phyloP scores from a whole-genome alignment of 805 yeast genomes.

The Sungouiozyma ichnusensis region DNA sequence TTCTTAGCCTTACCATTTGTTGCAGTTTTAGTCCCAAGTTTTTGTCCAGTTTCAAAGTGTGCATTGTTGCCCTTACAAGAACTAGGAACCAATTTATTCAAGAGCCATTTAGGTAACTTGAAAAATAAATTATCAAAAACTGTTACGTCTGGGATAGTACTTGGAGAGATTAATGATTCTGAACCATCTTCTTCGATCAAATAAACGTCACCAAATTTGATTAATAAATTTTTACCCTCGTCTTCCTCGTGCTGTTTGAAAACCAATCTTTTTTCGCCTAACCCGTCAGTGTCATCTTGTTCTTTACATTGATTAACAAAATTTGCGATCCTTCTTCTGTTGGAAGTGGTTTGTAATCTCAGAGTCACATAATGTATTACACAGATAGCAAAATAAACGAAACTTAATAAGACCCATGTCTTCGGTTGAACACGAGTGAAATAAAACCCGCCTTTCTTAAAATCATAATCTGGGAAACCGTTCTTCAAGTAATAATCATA shows the following conservation, averaged over 20 bases:
- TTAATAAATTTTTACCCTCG: slow-evolving; percentile 42
- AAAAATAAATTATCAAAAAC: slow-evolving; percentile 39
- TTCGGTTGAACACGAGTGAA: slow-evolving; percentile 60
- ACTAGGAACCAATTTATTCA: slow-evolving; percentile 36
- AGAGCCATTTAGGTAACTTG: slow-evolving; percentile 33
- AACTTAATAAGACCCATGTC: slow-evolving; percentile 39
- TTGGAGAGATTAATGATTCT: slow-evolving; percentile 34
- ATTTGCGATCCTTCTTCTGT: slow-evolving; percentile 43
- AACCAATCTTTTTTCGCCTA: slow-evolving; percentile 37
- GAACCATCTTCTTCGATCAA: slow-evolving; percentile 37
- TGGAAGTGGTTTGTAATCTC: slow-evolving; percentile 44
- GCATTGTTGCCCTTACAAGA: slow-evolving; percentile 6
- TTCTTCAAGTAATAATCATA: slow-evolving; percentile 75
- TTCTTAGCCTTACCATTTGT: not conserved
- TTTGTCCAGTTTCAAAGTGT: not conserved
- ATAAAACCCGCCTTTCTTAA: slow-evolving; percentile 45
- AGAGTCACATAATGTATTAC: slow-evolving; percentile 49
- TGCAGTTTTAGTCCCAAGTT: not conserved
- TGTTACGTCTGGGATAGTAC: slow-evolving; percentile 39
- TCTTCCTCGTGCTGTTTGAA: slow-evolving; percentile 34
- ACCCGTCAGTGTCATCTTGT: slow-evolving; percentile 48
- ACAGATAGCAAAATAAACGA: slow-evolving; percentile 43
- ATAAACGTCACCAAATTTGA: slow-evolving; percentile 50
- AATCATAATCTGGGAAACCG: slow-evolving; percentile 82
- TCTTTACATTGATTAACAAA: slow-evolving; percentile 42